Conservation (phyloP, 805 yeast species). For the Kodamaea hsintzibuensis region DNA sequence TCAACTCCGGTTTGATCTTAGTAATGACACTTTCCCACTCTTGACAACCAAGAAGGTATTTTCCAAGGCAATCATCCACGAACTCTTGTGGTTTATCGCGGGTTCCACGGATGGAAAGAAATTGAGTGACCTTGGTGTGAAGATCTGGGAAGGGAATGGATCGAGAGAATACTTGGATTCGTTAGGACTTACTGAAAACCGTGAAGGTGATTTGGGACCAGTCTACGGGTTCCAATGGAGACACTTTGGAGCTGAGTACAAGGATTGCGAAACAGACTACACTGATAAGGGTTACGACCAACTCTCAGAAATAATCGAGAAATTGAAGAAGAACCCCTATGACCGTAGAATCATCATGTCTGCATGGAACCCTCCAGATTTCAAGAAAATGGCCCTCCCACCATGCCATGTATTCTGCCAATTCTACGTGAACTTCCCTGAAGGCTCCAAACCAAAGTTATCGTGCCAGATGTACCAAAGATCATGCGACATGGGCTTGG, state of each 20-base stretch:
- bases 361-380: slow-evolving; percentile 99
- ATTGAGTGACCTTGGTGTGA: slow-evolving; percentile 82
- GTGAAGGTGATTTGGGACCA: slow-evolving; percentile 96
- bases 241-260: slow-evolving; percentile 94
- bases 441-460: slow-evolving; percentile 58
- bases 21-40: slow-evolving; percentile 76
- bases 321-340: slow-evolving; percentile 83
- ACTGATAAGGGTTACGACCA: slow-evolving; percentile 90
- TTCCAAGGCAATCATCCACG: slow-evolving; percentile 84
- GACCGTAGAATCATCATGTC: slow-evolving; percentile 92
- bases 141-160: slow-evolving; percentile 99
- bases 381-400: slow-evolving; percentile 92
- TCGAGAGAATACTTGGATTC: slow-evolving; percentile 86
- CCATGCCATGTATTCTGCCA: slow-evolving; percentile 98
- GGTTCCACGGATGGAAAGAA: slow-evolving; percentile 88
- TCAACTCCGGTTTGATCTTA: slow-evolving; percentile 78
- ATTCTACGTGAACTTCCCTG: slow-evolving; percentile 88
- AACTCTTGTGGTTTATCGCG: slow-evolving; percentile 86
- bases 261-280: slow-evolving; percentile 84
- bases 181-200: slow-evolving; percentile 73
- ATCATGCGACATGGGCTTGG: slow-evolving; percentile 99
- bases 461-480: slow-evolving; percentile 93
- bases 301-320: slow-evolving; percentile 73
- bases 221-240: slow-evolving; percentile 99
- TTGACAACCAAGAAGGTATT: slow-evolving; percentile 92